A percentile compares a stretch with the other conserved stretches of the same genome.
These are phyloP conservation scores for Hyphodiscus hymeniophilus DNA, from an alignment of 495 filamentous ascomycete genomes.

Conservation along the genomic window DNA sequence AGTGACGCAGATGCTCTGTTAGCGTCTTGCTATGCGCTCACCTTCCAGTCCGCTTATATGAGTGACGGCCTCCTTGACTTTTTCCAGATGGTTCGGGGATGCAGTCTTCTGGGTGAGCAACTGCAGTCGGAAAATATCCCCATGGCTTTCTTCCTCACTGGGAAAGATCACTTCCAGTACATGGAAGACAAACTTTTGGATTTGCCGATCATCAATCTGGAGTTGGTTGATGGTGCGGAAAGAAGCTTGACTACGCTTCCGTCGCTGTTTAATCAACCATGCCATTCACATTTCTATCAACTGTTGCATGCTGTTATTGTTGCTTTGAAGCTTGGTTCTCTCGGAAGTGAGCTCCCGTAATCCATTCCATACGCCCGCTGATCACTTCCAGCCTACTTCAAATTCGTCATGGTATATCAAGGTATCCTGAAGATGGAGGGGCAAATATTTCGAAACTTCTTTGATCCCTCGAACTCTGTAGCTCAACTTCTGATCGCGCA, in stretches of 20 bases:
- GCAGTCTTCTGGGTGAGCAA: conserved; percentile 8
- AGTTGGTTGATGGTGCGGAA: conserved; percentile 11
- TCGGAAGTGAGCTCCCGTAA: conserved; percentile 1
- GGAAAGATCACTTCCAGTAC: conserved; percentile 11
- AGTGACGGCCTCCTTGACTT: conserved; percentile 16
- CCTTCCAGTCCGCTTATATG: conserved; percentile 21
- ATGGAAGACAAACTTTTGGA: conserved; percentile 11
- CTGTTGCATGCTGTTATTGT: conserved; percentile 7
- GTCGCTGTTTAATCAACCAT: neutral
- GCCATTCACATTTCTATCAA: conserved; percentile 5
- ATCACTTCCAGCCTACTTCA: conserved; percentile 16
- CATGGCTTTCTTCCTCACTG: conserved; percentile 8
- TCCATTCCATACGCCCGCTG: neutral
- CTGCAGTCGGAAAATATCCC: conserved; percentile 7
- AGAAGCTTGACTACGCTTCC: conserved; percentile 4
- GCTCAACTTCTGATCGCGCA: conserved; percentile 11
- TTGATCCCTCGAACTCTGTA: conserved; percentile 4
- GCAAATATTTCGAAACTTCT: conserved; percentile 8
- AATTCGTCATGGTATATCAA: conserved; percentile 12
- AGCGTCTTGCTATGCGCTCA: conserved; percentile 14
- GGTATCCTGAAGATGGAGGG: neutral
- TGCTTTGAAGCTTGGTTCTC: conserved; percentile 5
- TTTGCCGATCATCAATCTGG: conserved; percentile 12
- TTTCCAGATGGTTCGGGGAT: conserved; percentile 17
- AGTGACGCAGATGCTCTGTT: conserved; percentile 18